Percentiles rank a stretch among this genome's conserved stretches.
Evolutionary conservation across 176 grass and related monocot species (phyloP).

Genomic region (Zizania latifolia): DNA sequence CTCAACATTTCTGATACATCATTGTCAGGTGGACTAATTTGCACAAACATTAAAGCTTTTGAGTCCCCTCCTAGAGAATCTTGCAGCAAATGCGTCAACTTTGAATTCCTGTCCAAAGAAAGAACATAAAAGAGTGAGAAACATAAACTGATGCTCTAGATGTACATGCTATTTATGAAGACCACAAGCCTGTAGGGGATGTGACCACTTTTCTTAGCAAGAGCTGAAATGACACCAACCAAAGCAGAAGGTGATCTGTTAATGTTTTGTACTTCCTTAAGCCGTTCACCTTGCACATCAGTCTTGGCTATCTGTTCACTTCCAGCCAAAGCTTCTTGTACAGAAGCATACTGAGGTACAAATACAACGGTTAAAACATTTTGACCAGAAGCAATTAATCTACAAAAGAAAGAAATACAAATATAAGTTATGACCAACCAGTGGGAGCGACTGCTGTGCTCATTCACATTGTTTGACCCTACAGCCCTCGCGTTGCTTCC

Average conservation of each 20-base stretch:
- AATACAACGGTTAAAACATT: background rate
- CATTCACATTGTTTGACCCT: conserved; percentile 94
- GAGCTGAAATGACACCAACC: no score
- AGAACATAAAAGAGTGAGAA: conserved; percentile 10
- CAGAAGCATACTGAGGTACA: conserved; percentile 71
- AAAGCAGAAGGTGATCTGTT: no score
- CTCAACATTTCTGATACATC: conserved; percentile 77
- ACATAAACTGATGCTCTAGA: background rate
- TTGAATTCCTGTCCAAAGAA: conserved; percentile 68
- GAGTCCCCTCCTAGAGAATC: conserved; percentile 90
- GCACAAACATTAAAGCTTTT: conserved; percentile 93
- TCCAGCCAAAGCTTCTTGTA: conserved; percentile 84
- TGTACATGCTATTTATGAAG: background rate
- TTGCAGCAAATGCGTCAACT: conserved; percentile 85
- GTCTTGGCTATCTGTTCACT: conserved; percentile 89
- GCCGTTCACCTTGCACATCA: conserved; percentile 77
- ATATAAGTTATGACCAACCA: conserved; percentile 45
- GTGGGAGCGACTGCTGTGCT: conserved; percentile 94
- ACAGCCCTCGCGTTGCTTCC: conserved; percentile 91
- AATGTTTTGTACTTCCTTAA: conserved; percentile 96
- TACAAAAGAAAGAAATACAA: background rate
- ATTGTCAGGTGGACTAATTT: conserved; percentile 84
- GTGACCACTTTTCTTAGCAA: conserved; percentile 73
- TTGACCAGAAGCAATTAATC: background rate
- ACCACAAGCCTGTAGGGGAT: conserved; percentile 77